Evolutionary conservation across 805 yeast genomes (phyloP), one percentile per base, ranked within the genome.

Genomic region (Torulaspora quercuum): DNA sequence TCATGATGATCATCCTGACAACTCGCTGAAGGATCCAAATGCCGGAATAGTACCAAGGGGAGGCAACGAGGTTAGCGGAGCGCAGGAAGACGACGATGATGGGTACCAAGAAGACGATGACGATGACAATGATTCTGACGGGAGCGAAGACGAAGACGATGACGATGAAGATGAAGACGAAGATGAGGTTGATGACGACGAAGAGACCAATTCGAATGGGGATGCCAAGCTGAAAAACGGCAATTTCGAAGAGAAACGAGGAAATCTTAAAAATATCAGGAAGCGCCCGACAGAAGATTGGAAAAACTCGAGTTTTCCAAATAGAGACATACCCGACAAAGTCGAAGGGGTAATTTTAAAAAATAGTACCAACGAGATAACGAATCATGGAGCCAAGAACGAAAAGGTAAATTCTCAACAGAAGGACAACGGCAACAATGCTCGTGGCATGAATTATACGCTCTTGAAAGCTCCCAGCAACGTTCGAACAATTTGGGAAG

Each of bases 401-500:
- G 10, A 3, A 11, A 24, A 39, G 8, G 30, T 26, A 19, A 11
- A 6, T 4, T 12, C 18, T 6, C 20, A 23, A 11, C 29, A 24
- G 18, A 14, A 9, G 15, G 15, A 29, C 18, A 29, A 11, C 5
- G 10, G 39, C 10, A 29, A 22, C 9, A 26, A 16, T 12, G 22
- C 41, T 7, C 37, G 33, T 35, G 52, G 46, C 20, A 36, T 43
- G 17, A 44, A 54, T 27, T 59, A 57, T 32, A 55, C 56, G 8
- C 32, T 59, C 6, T 36, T 57, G 13, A 59, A 59, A 36, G 64
- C 64, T 1, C 64, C 64, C 17, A 57, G 53, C 27, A 55, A 52
- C 37, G 64, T 59, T 3, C 48, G 49, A 15, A 57, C 61, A 7
- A 57, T 59, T 21, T 65, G 69, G 66, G 58, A 57, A 30, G 73